phyloP scores from a whole-genome alignment of 2,329 filamentous ascomycete species.

The Pleochaeta shiraiana region DNA sequence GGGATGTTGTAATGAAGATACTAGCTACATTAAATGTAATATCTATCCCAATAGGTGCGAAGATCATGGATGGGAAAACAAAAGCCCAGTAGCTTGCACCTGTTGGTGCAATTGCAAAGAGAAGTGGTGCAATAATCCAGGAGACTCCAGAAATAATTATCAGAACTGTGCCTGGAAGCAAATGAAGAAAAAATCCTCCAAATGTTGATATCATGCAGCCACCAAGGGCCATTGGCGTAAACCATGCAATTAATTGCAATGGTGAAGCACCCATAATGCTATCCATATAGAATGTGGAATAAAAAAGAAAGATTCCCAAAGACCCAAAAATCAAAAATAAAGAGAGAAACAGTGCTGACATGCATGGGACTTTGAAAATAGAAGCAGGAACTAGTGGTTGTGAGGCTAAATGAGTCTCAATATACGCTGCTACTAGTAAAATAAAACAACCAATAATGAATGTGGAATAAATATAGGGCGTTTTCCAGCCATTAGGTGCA shows the following conservation, averaged over 20 bases:
- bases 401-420: constrained; percentile 48
- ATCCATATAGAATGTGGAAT: constrained; percentile 42
- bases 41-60: constrained; percentile 51
- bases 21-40: constrained; percentile 56
- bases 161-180: constrained; percentile 29
- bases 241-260: constrained; percentile 36
- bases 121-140: constrained; percentile 28
- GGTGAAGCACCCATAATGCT: constrained; percentile 29
- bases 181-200: constrained; percentile 34
- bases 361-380: constrained; percentile 46
- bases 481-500: constrained; percentile 46
- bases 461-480: constrained; percentile 46
- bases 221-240: constrained; percentile 42
- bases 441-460: constrained; percentile 40
- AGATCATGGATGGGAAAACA: constrained; percentile 48
- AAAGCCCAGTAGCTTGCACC: constrained; percentile 36
- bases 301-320: constrained; percentile 46
- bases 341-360: constrained; percentile 37
- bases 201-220: constrained; percentile 42
- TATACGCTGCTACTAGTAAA: constrained; percentile 38
- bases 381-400: constrained; percentile 48
- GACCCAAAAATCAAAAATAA: constrained; percentile 47
- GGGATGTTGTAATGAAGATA: constrained; percentile 53
- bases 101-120: constrained; percentile 30
- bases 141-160: constrained; percentile 29